Evolutionary conservation across 768 basidiomycete species (phyloP), one percentile per base, ranked within the genome.

Genomic region (Lactifluus hygrophoroides): DNA sequence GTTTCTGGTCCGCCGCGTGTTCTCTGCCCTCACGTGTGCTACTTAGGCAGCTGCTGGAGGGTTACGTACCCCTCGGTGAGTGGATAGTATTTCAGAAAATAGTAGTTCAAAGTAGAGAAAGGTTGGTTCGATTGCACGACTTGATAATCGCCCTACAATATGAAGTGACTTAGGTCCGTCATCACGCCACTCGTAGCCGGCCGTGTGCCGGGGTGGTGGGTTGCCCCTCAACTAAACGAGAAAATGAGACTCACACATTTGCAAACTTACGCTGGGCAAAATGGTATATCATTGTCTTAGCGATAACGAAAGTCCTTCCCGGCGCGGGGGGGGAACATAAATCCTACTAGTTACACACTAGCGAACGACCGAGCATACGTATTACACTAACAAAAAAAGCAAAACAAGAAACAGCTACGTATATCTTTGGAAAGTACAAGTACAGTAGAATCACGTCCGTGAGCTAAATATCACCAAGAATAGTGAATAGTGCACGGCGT

Each of bases 391-490:
- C 25, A 48, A 38, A 52, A 5, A 38, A 52, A 46, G 14, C 13
- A 35, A 34, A 3, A 21, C 5, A 32, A 46, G 28, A 38, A 46
- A 19, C 34, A 14, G 42, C 44, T 27, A 35, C 56, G 34, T 28
- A 35, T 38, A 38, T 58, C 50, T 5, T 32, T 32, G 35, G 44
- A 28, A 45, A 32, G 21, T 58, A 52, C 50, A 52, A 52, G 32
- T 44, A 52, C 47, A 49, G 42, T 11, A 38, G 19, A 35, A 46
- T 47, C 37, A 56, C 54, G 38, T 47, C 27, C 54, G 38, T 47
- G 17, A 38, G 34, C 43, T 44, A 10, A n/a, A 14, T 21, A 44
- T 23, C 28, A 21, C 57, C 30, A n/a, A 28, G 16, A 46, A 52
- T 46, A 46, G 27, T 34, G 8, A 19, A 27, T n/a, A n/a, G n/a